phyloP scores from a whole-genome alignment of 371 early-diverging fungal genomes.

The Mortierella sp. region DNA sequence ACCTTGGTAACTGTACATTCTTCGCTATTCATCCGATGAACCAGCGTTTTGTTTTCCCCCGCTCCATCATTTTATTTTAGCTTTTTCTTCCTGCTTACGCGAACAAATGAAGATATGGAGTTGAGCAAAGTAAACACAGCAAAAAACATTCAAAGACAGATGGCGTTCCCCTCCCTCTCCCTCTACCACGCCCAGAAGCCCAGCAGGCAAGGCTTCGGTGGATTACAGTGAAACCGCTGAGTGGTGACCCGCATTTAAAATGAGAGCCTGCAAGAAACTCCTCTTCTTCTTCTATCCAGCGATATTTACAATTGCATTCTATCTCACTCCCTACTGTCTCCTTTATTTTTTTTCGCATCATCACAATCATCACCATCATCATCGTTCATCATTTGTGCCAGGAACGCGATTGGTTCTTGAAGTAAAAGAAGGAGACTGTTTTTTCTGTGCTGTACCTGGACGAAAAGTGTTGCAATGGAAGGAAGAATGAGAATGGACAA shows the following conservation, averaged over 20 bases:
- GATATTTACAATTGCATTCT: background rate
- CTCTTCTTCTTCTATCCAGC: background rate
- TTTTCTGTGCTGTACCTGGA: background rate
- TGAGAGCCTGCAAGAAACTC: conserved; percentile 6
- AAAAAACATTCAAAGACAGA: background rate
- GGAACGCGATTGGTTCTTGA: background rate
- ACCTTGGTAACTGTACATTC: background rate
- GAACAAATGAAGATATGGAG: background rate
- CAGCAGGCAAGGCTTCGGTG: background rate
- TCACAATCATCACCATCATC: background rate
- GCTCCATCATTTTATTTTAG: background rate
- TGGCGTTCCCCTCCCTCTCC: too few species aligned
- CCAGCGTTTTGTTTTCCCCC: background rate
- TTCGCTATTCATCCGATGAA: too few species aligned
- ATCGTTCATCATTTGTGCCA: background rate
- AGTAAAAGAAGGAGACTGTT: background rate
- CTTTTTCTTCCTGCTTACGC: conserved; percentile 1
- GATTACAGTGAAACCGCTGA: background rate
- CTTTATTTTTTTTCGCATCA: background rate
- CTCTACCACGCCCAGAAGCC: too few species aligned
- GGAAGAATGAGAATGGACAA: conserved; percentile 3
- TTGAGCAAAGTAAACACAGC: background rate
- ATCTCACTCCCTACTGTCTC: background rate
- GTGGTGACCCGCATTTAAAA: background rate
- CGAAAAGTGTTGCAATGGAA: background rate